These are phyloP conservation scores for Leccinum boreale DNA, from an alignment of 768 basidiomycete species.

Conservation along the genomic window DNA sequence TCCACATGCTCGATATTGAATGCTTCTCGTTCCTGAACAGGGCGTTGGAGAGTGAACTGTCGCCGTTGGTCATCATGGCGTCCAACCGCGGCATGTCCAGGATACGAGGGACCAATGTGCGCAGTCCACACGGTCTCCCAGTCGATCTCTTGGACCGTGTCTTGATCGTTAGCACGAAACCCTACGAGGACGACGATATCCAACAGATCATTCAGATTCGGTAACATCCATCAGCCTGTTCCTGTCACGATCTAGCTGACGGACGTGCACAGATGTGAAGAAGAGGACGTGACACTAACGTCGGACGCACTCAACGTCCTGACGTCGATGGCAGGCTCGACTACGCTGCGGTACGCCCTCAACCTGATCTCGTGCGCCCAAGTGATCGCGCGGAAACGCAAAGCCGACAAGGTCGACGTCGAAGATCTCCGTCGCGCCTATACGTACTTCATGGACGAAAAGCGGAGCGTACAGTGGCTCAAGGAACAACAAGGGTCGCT, in stretches of 20 bases:
- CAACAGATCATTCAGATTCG: conserved; percentile 91
- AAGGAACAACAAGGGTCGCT: conserved; percentile 77
- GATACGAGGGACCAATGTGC: conserved; percentile 93
- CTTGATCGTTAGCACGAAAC: conserved; percentile 90
- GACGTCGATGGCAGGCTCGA: conserved; percentile 83
- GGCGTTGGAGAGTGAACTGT: conserved; percentile 88
- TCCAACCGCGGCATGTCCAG: conserved; percentile 93
- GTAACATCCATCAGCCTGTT: conserved; percentile 32
- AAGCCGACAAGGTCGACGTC: conserved; percentile 75
- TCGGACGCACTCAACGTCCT: conserved; percentile 73
- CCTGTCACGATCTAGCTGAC: conserved; percentile 1
- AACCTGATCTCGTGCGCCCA: conserved; percentile 94
- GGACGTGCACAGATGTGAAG: conserved; percentile 61
- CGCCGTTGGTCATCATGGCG: conserved; percentile 97
- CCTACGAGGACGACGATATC: conserved; percentile 81
- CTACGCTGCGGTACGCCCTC: conserved; percentile 90
- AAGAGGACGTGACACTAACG: conserved; percentile 89
- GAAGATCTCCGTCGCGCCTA: conserved; percentile 85
- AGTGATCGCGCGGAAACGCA: conserved; percentile 81
- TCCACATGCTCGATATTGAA: conserved; percentile 99
- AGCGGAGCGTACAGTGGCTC: conserved; percentile 87
- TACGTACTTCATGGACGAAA: conserved; percentile 90
- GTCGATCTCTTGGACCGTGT: conserved; percentile 94
- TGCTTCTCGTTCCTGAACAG: conserved; percentile 99
- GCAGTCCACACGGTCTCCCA: conserved; percentile 92